A percentile compares a stretch with the other conserved stretches of the same genome.
Evolutionary conservation across 257 asterid species (phyloP).

Genomic region (Solanum lignicaule): DNA sequence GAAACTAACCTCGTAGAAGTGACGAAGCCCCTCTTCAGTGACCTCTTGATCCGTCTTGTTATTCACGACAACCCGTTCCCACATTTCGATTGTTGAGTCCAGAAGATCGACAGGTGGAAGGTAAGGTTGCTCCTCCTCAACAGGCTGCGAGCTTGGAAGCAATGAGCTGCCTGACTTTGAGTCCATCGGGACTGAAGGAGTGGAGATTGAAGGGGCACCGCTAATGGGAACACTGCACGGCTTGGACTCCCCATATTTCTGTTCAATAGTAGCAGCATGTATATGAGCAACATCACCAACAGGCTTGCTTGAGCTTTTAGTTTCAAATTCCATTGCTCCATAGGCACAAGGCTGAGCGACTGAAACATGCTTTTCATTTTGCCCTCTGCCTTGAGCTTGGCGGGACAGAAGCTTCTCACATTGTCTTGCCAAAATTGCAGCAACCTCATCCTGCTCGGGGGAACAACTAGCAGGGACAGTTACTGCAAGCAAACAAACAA

Average conservation of each 20-base stretch:
- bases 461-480: background rate
- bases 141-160: background rate
- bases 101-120: background rate
- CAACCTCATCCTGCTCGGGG: background rate
- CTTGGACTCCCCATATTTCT: background rate
- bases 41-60: background rate
- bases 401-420: background rate
- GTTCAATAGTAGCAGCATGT: background rate
- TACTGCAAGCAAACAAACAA: background rate
- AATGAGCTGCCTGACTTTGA: background rate
- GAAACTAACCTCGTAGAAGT: background rate
- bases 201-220: background rate
- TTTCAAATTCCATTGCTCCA: background rate
- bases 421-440: slow-evolving; percentile 1
- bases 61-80: background rate
- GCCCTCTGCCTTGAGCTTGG: background rate
- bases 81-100: background rate
- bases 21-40: background rate
- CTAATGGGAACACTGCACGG: background rate
- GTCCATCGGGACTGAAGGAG: background rate
- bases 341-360: background rate
- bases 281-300: background rate
- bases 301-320: background rate
- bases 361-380: background rate
- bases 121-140: background rate